Evolutionary conservation across 768 basidiomycete species (phyloP).

Genomic region (Termitomyces sp.): DNA sequence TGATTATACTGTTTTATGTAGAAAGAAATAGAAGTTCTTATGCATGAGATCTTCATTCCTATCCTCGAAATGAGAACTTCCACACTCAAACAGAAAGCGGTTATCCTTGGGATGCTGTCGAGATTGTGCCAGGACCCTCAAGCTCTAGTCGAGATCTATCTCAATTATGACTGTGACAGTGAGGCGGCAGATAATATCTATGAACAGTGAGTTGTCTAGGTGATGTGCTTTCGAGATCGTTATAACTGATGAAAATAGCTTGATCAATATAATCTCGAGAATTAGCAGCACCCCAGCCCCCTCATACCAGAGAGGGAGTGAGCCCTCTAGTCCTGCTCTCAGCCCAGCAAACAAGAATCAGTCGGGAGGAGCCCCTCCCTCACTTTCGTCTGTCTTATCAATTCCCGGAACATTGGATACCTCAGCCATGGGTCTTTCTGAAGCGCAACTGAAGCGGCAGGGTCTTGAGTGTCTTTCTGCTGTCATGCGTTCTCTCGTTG

Average conservation of each 20-base stretch:
- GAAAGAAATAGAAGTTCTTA: constrained; percentile 99
- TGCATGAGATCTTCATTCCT: constrained; percentile 98
- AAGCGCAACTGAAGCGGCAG: constrained; percentile 81
- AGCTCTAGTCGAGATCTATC: constrained; percentile 94
- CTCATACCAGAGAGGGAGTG: constrained; percentile 40
- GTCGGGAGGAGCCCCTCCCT: constrained; percentile 37
- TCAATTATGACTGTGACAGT: constrained; percentile 98
- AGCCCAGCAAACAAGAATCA: constrained; percentile 46
- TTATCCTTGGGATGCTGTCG: constrained; percentile 84
- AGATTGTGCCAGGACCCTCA: constrained; percentile 94
- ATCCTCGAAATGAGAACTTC: constrained; percentile 98
- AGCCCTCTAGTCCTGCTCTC: constrained; percentile 58
- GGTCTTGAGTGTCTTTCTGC: constrained; percentile 92
- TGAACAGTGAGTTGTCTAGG: constrained; percentile 64
- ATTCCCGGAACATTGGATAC: constrained; percentile 67
- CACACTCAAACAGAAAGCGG: constrained; percentile 90
- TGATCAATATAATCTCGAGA: constrained; percentile 93
- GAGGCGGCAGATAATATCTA: constrained; percentile 96
- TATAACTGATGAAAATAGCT: constrained; percentile 6
- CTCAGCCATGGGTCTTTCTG: constrained; percentile 64
- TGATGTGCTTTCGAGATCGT: not conserved
- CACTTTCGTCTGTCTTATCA: constrained; percentile 60
- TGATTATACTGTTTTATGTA: constrained; percentile 25
- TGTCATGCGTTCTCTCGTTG: constrained; percentile 83
- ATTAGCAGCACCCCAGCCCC: constrained; percentile 62